Conservation (phyloP, 2,329 filamentous ascomycete genomes). For the Aulographum hederae region DNA sequence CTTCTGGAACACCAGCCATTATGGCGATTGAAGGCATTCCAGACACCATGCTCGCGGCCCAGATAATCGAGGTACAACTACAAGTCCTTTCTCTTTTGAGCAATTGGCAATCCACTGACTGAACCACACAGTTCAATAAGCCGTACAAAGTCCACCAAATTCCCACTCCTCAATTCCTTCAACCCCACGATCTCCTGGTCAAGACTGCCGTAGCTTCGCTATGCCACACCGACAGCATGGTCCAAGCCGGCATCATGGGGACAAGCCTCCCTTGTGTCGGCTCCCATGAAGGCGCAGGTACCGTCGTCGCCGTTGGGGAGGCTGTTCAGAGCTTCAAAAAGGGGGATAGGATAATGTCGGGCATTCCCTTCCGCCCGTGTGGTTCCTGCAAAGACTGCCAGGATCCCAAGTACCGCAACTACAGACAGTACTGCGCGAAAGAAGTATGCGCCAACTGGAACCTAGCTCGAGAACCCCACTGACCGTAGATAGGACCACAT, state of each 20-base stretch:
- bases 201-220: slow-evolving; percentile 41
- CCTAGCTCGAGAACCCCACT: too few relatives aligned
- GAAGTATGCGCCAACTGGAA: too few relatives aligned
- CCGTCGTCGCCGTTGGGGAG: slow-evolving; percentile 29
- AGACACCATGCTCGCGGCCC: slow-evolving; percentile 27
- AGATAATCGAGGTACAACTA: slow-evolving; percentile 23
- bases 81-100: background rate
- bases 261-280: slow-evolving; percentile 31
- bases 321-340: slow-evolving; percentile 23
- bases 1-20: slow-evolving; percentile 1
- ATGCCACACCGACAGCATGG: slow-evolving; percentile 45
- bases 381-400: slow-evolving; percentile 33
- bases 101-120: background rate
- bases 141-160: slow-evolving; percentile 35
- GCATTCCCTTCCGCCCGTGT: slow-evolving; percentile 34
- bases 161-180: slow-evolving; percentile 27
- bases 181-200: slow-evolving; percentile 37
- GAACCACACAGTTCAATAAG: slow-evolving; percentile 25
- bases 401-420: slow-evolving; percentile 28
- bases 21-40: slow-evolving; percentile 15
- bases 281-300: slow-evolving; percentile 40
- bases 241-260: slow-evolving; percentile 29
- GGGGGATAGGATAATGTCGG: slow-evolving; percentile 39
- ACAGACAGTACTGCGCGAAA: slow-evolving; percentile 33
- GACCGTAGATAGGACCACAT: slow-evolving; percentile 28